A percentile compares a stretch with the other conserved stretches of the same genome.
These are phyloP conservation scores for Penicillium fimorum DNA, from an alignment of 495 filamentous ascomycete species.

Conservation along the genomic window DNA sequence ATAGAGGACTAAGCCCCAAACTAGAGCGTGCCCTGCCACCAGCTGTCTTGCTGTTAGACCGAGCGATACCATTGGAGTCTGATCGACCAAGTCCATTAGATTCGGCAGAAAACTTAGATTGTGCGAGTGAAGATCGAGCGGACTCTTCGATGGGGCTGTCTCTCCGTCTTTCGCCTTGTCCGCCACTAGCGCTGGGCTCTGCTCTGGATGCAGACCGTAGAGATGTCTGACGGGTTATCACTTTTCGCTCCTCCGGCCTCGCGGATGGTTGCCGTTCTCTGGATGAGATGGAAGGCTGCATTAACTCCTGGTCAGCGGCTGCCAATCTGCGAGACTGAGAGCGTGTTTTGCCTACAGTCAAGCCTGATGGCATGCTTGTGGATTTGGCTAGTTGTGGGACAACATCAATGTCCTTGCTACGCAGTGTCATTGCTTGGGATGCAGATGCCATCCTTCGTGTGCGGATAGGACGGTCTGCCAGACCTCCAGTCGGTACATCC, in stretches of 20 bases:
- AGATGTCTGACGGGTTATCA: constrained; percentile 15
- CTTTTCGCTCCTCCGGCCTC: constrained; percentile 20
- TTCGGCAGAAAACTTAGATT: constrained; percentile 1
- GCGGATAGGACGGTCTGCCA: constrained; percentile 46
- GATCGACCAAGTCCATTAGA: constrained; percentile 4
- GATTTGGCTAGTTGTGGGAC: constrained; percentile 31
- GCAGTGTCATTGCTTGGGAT: constrained; percentile 36
- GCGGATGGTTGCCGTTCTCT: constrained; percentile 29
- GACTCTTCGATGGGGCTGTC: constrained; percentile 14
- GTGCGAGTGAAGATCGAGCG: background rate
- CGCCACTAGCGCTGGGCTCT: constrained; percentile 16
- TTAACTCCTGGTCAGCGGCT: constrained; percentile 30
- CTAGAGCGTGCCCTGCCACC: constrained; percentile 39
- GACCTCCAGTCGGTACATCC: constrained; percentile 28
- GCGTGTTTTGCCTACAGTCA: constrained; percentile 47
- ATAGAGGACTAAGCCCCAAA: constrained; percentile 40
- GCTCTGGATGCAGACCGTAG: constrained; percentile 22
- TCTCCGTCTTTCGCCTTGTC: constrained; percentile 15
- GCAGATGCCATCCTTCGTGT: constrained; percentile 38
- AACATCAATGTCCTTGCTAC: constrained; percentile 31
- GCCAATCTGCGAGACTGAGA: constrained; percentile 47
- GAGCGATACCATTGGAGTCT: constrained; percentile 21
- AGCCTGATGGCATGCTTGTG: constrained; percentile 31
- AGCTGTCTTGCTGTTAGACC: constrained; percentile 36
- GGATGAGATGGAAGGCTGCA: constrained; percentile 8